Base-by-base conservation (phyloP, 2,329 filamentous ascomycete genomes). In the Diaporthe capsici region DNA sequence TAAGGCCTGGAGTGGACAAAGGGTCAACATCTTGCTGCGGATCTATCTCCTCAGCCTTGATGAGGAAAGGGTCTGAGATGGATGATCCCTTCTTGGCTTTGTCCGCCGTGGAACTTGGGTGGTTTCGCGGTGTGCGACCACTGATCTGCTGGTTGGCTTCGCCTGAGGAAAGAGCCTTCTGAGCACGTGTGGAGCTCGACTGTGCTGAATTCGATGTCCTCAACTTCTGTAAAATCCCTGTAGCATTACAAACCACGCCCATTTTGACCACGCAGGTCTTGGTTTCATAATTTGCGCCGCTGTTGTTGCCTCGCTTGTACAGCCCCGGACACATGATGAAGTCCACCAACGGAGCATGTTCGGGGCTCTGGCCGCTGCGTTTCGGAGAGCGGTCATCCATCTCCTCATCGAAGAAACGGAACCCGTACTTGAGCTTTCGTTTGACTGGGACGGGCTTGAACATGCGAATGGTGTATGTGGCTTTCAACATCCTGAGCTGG, bases 311-410 rank as follows among this genome's bases (percentile, higher is more conserved):
- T 8, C 51, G 53, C 31, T 73, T 75, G 55, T 39, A 34, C 3
- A 76, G 5, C 0, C 51, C 72, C 9, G 75, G 75, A 15, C 17
- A 72, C 0, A 72, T 31, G 28, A 76, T 42, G 39, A 76, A 39
- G 17, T 75, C 67, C 31, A 76, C 53, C 4, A 12, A 2, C 1
- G 8, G n/a, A 44, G 2, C 9, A 10, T 39, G 7, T 17, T 1
- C 34, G 0, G 2, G 15, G 15, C 8, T 25, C 57, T 15, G 5
- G 57, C 5, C 13, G 2, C 6, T 42, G 4, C 1, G 15, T 15
- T 4, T 2, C 2, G 17, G 17, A 4, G 49, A 25, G 25, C 17
- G 4, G 13, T 65, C 47, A 12, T 4, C 12, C 75, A 76, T 76
- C 8, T 0, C 0, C n/a, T 25, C 31, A 2, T 28, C 13, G 2